phyloP scores from a whole-genome alignment of 306 rosid species.

The Nissolia schottii region DNA sequence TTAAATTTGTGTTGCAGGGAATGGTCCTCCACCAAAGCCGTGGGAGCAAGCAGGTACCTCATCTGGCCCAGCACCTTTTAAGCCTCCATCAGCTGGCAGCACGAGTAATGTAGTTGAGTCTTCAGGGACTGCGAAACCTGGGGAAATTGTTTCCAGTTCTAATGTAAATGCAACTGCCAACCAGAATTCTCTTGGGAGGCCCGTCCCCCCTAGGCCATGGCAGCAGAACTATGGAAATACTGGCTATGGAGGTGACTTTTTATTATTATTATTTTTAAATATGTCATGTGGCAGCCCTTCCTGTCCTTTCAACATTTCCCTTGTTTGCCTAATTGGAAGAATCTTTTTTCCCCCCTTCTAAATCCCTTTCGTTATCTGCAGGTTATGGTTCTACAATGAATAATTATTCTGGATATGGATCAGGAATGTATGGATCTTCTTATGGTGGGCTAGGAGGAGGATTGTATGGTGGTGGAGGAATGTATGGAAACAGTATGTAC shows the following conservation, averaged over 20 bases:
- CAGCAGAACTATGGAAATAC: constrained; percentile 70
- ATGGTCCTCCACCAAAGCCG: constrained; percentile 82
- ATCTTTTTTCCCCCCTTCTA: no score
- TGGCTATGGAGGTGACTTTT: constrained; percentile 54
- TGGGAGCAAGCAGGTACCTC: constrained; percentile 91
- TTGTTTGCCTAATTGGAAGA: constrained; percentile 5
- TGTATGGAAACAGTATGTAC: constrained; percentile 79
- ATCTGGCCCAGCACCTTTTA: constrained; percentile 84
- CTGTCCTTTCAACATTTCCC: background rate
- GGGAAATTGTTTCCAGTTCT: constrained; percentile 78
- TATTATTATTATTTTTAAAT: background rate
- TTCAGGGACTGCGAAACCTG: constrained; percentile 93
- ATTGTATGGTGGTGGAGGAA: constrained; percentile 81
- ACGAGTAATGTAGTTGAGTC: constrained; percentile 95
- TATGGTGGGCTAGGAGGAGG: constrained; percentile 57
- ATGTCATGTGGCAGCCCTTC: background rate
- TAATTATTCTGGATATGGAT: constrained; percentile 55
- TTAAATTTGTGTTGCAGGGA: constrained; percentile 44
- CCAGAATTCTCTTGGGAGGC: constrained; percentile 60
- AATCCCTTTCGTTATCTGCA: background rate
- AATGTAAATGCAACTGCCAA: constrained; percentile 42
- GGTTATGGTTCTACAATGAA: constrained; percentile 75
- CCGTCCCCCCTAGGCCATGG: constrained; percentile 97
- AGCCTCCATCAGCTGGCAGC: constrained; percentile 75
- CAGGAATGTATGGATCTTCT: constrained; percentile 65